Conservation (phyloP, 192 early-diverging fungal species). For the Kappamyces sp. region DNA sequence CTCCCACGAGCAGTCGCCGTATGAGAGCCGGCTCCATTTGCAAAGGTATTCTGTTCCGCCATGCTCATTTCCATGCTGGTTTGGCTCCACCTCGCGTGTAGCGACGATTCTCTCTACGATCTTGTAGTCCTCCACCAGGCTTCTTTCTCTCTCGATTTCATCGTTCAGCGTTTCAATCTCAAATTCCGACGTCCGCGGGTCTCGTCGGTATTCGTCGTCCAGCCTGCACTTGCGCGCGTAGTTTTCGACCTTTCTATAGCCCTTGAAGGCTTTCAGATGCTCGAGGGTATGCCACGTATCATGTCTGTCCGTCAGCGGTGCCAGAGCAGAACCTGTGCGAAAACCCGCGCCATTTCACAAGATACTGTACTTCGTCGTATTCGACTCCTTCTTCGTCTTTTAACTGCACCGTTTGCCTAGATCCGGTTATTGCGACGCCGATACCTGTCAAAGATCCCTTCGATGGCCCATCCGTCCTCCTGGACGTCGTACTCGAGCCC, state of each 20-base stretch:
- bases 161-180: conserved; percentile 88
- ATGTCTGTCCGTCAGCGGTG: conserved; percentile 38
- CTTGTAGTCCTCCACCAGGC: conserved; percentile 74
- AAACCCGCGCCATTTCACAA: conserved; percentile 92
- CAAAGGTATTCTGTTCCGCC: conserved; percentile 79
- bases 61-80: conserved; percentile 22
- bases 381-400: conserved; percentile 30
- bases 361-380: conserved; percentile 56
- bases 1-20: conserved; percentile 91
- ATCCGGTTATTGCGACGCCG: conserved; percentile 1
- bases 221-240: conserved; percentile 64
- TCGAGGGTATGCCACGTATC: conserved; percentile 82
- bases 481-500: conserved; percentile 3
- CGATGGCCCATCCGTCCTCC: conserved; percentile 23
- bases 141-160: conserved; percentile 71
- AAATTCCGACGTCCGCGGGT: conserved; percentile 70
- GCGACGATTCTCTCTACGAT: conserved; percentile 88
- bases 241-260: conserved; percentile 76
- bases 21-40: conserved; percentile 86
- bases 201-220: conserved; percentile 50
- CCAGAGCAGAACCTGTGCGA: conserved; percentile 46
- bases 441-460: conserved; percentile 16
- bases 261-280: conserved; percentile 67
- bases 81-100: conserved; percentile 40
- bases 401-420: conserved; percentile 11